phyloP scores from a whole-genome alignment of 164 flowering plant genomes.

The Akebia trifoliata region DNA sequence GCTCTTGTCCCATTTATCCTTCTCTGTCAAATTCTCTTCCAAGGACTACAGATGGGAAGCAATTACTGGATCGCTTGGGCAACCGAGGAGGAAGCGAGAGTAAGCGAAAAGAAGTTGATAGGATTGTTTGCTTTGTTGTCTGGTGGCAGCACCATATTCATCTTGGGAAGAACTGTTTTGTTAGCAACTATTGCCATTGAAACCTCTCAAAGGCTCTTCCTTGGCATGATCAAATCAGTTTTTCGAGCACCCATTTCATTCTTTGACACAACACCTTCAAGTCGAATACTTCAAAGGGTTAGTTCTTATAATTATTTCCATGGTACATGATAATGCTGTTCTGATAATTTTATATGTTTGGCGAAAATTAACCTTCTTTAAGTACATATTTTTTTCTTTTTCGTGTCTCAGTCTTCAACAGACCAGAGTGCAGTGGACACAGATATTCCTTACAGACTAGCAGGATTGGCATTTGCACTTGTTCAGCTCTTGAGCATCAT shows the following conservation, averaged over 20 bases:
- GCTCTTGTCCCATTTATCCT: slow-evolving; percentile 80
- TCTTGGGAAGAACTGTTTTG: slow-evolving; percentile 68
- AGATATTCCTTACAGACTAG: slow-evolving; percentile 80
- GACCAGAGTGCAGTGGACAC: slow-evolving; percentile 83
- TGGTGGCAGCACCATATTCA: slow-evolving; percentile 64
- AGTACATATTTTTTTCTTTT: background rate
- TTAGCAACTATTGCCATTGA: slow-evolving; percentile 61
- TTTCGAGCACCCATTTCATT: slow-evolving; percentile 77
- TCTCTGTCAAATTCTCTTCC: slow-evolving; percentile 65
- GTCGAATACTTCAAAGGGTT: slow-evolving; percentile 65
- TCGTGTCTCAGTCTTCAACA: slow-evolving; percentile 55
- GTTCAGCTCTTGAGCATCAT: slow-evolving; percentile 70
- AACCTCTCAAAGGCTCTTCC: slow-evolving; percentile 63
- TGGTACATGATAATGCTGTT: background rate
- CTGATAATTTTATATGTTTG: background rate
- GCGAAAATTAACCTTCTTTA: background rate
- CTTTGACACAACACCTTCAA: slow-evolving; percentile 75
- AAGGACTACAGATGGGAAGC: slow-evolving; percentile 73
- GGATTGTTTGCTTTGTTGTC: slow-evolving; percentile 54
- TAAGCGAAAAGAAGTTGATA: slow-evolving; percentile 39
- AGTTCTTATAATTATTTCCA: slow-evolving; percentile 21
- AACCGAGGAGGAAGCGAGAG: slow-evolving; percentile 40
- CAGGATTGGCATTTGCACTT: slow-evolving; percentile 71
- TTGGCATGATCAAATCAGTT: slow-evolving; percentile 51
- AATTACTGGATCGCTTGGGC: slow-evolving; percentile 97